Base-by-base conservation (phyloP, 2,329 filamentous ascomycete species). In the Ustulina deusta region DNA sequence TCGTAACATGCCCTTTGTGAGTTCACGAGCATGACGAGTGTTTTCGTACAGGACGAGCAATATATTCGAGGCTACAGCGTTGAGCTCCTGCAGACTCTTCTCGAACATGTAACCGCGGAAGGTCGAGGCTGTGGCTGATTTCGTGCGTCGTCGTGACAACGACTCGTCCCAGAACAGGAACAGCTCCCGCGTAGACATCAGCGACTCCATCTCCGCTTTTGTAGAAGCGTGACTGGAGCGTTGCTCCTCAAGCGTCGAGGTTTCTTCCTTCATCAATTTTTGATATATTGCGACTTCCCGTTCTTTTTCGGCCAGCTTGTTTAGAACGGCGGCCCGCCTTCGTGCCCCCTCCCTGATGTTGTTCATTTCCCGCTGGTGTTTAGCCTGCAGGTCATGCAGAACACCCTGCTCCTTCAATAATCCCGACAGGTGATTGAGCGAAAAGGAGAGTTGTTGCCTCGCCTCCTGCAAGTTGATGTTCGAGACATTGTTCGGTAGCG, bases 31-130 rank as follows among this genome's bases (percentile, higher is more conserved):
- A 55, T 77, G 73, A 17, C 71, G 73, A 15, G 74, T 74, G 34
- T 78, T 74, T 15, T 75, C 69, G 69, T 75, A 78, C 34, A 79
- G 66, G 42, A 73, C 66, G 20, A 73, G 65, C n/a, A 79, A 64
- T 59, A 78, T 74, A 57, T 75, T 68, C 6, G 67, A 66, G 7
- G 75, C 69, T 1, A 77, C 65, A 7, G 49, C 57, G 64, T 79
- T 79, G 2, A 79, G 71, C 61, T 78, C 74, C 10, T 70, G 69
- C 2, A 78, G 68, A n/a, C 71, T 72, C 20, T 73, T 71, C 46
- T 74, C 66, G 29, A 77, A 68, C 7, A 78, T 68, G 58, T 74
- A 72, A 10, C 68, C 64, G 3, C 77, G 75, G 59, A 78, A 77
- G 0, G 72, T 76, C 11, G 65, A 52, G 17, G 51, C 55, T 15